Percentiles rank a stretch among this genome's conserved stretches.
Conservation (phyloP, 2,329 filamentous ascomycete species). For the Capronia coronata region DNA sequence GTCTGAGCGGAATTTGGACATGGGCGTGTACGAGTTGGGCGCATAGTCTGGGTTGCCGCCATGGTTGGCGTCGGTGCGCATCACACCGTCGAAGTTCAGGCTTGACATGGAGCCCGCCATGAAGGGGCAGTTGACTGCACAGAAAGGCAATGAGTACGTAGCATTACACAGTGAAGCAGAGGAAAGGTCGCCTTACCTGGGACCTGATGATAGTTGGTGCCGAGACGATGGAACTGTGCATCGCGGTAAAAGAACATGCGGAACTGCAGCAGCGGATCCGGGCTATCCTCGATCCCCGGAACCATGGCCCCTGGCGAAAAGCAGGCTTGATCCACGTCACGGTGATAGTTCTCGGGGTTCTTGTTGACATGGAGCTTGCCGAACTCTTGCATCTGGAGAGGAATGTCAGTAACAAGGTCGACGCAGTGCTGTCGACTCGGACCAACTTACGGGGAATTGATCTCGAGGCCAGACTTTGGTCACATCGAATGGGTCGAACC, state of each 20-base stretch:
- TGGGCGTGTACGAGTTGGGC: slow-evolving; percentile 44
- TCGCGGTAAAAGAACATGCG: slow-evolving; percentile 58
- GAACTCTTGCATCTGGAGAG: neutral
- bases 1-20: slow-evolving; percentile 48
- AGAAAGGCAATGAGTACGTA: neutral
- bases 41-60: slow-evolving; percentile 46
- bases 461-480: slow-evolving; percentile 64
- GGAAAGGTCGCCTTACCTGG: slow-evolving; percentile 21
- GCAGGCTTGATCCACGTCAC: slow-evolving; percentile 61
- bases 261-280: slow-evolving; percentile 58
- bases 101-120: slow-evolving; percentile 48
- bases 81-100: slow-evolving; percentile 33
- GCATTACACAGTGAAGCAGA: too few species aligned
- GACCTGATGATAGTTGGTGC: slow-evolving; percentile 39
- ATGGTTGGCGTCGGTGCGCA: slow-evolving; percentile 37
- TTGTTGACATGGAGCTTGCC: neutral
- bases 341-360: slow-evolving; percentile 56
- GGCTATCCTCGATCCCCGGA: slow-evolving; percentile 56
- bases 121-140: slow-evolving; percentile 29
- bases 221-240: slow-evolving; percentile 39
- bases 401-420: neutral
- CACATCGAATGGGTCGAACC: slow-evolving; percentile 60
- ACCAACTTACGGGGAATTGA: slow-evolving; percentile 54
- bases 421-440: slow-evolving; percentile 45
- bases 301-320: slow-evolving; percentile 61